Evolutionary conservation across 371 early-diverging fungal species (phyloP).

Genomic region (Mortierella sp.): DNA sequence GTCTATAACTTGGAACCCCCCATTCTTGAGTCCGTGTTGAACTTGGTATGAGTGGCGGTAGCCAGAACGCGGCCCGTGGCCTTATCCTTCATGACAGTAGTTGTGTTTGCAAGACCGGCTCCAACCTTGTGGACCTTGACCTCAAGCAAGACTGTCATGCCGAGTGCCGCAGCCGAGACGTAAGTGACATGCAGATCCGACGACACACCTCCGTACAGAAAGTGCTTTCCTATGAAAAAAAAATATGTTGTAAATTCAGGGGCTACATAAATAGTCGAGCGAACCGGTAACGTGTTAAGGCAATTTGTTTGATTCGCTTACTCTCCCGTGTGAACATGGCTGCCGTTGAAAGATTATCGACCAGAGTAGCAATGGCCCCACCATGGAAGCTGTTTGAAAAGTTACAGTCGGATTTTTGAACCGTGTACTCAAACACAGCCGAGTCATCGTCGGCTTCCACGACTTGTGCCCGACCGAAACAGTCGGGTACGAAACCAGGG

Average conservation of each 20-base stretch:
- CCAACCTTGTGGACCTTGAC: conserved; percentile 49
- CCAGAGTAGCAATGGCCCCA: conserved; percentile 53
- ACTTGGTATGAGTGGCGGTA: conserved; percentile 52
- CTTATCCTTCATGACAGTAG: conserved; percentile 42
- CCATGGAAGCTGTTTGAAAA: conserved; percentile 54
- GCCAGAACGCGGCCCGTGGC: conserved; percentile 41
- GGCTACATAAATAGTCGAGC: no score
- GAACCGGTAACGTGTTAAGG: neutral
- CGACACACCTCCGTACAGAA: conserved; percentile 51
- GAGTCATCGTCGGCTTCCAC: conserved; percentile 46
- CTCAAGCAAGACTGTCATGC: conserved; percentile 40
- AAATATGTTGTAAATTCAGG: no score
- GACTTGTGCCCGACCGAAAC: conserved; percentile 24
- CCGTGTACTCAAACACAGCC: conserved; percentile 43
- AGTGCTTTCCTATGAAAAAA: conserved; percentile 47
- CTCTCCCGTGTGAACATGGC: conserved; percentile 45
- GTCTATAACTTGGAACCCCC: conserved; percentile 35
- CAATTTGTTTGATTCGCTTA: no score
- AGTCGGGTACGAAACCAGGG: conserved; percentile 18
- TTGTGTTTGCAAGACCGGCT: conserved; percentile 37
- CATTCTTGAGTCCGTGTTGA: conserved; percentile 51
- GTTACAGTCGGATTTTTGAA: conserved; percentile 54
- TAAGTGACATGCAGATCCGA: conserved; percentile 55
- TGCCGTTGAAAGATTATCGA: conserved; percentile 50
- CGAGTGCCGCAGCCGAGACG: conserved; percentile 39